Evolutionary conservation across 768 basidiomycete genomes (phyloP), one percentile per base, ranked within the genome.

Genomic region (Boletus sp.): DNA sequence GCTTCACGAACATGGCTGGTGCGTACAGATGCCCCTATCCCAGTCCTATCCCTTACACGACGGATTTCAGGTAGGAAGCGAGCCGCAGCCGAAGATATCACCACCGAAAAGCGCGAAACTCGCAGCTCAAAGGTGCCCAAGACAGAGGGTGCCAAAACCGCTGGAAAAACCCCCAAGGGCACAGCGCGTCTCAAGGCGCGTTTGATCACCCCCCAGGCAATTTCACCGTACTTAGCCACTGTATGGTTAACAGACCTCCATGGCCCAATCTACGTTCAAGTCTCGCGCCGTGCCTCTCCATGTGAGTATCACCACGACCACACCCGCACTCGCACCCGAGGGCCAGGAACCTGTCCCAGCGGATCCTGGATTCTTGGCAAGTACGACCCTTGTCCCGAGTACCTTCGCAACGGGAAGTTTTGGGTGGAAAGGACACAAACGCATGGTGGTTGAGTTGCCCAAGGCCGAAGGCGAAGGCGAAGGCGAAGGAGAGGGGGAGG

Each of bases 351-450:
- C 73, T 11, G 60, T 64, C 5, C 62, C 71, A 4, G 69, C 66
- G 4, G 89, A 90, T 68, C 75, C 82, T 27, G 88, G 87, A 10
- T 77, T 80, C 65, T 74, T 90, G 57, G 82, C 81, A 15, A 77
- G 71, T 39, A 66, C 84, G 21, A 78, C 79, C 0, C 75, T 90
- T 7, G 59, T 77, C 4, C 81, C 90, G 2, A 79, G 71, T 54
- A 74, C 79, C 37, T 90, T 93, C 70, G 63, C 74, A 14, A 90
- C 88, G 0, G 88, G 90, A 11, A 88, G 87, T 64, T 90, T 87
- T 66, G 90, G 91, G 17, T 93, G 90, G 90, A 92, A 90, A 67
- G 90, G 85, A 2, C 80, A 70, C 67, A 87, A 84, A 67, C 79
- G 83, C 25, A 70, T 91, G 55, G 77, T 75, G 1, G 76, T 93